These are phyloP conservation scores for Colletotrichum sp. DNA, from an alignment of 2,329 filamentous ascomycete genomes.

Conservation along the genomic window DNA sequence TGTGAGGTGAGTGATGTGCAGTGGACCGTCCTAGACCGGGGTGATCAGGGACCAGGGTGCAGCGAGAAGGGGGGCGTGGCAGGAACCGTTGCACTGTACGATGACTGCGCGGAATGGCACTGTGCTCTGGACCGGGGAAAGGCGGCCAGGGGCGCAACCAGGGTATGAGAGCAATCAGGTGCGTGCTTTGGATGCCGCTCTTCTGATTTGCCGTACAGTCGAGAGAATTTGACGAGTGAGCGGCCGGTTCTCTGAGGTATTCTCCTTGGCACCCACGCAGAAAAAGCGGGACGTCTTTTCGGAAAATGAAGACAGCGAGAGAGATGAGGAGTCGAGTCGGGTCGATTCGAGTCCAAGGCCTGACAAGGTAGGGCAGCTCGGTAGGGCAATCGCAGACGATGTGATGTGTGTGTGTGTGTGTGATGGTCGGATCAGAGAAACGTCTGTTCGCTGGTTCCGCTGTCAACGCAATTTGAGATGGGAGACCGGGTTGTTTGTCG, in stretches of 20 bases:
- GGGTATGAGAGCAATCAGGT: background rate
- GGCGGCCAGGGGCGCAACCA: background rate
- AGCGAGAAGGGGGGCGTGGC: slow-evolving; percentile 1
- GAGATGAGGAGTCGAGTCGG: background rate
- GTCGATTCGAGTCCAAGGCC: background rate
- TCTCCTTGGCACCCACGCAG: slow-evolving; percentile 6
- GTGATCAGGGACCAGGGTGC: slow-evolving; percentile 10
- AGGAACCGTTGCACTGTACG: slow-evolving; percentile 10
- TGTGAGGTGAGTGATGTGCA: background rate
- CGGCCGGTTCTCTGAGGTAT: background rate
- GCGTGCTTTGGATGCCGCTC: background rate
- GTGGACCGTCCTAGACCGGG: slow-evolving; percentile 10
- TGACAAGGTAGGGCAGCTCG: background rate
- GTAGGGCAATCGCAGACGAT: background rate
- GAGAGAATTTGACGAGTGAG: background rate
- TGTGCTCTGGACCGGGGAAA: slow-evolving; percentile 17
- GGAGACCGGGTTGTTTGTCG: slow-evolving; percentile 17
- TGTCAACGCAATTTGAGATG: slow-evolving; percentile 19
- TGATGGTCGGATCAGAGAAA: background rate
- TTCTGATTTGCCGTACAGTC: slow-evolving; percentile 9
- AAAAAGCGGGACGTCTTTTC: slow-evolving; percentile 4
- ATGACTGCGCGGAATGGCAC: background rate
- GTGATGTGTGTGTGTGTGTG: background rate
- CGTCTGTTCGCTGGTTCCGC: slow-evolving; percentile 14
- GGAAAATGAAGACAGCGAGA: background rate